Conservation (phyloP, 306 rosid genomes). For the Ceratonia siliqua region DNA sequence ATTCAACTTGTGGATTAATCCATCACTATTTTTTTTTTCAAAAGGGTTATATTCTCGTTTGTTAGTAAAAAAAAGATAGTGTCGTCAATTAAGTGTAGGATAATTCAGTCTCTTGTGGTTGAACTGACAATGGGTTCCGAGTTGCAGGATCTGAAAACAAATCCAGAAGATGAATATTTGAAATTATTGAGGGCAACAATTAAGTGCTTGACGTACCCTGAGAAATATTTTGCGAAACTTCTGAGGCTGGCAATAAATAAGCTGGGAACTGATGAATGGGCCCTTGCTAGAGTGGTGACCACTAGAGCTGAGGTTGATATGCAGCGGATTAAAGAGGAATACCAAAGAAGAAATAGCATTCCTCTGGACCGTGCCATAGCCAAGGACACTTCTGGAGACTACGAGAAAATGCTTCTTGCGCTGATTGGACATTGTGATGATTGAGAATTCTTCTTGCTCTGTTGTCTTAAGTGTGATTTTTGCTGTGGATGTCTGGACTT, state of each 20-base stretch:
- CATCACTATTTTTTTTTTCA: background rate
- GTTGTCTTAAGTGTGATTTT: slow-evolving; percentile 12
- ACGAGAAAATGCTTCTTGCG: slow-evolving; percentile 68
- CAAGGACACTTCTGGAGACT: slow-evolving; percentile 78
- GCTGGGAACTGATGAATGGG: slow-evolving; percentile 83
- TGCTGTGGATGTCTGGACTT: slow-evolving; percentile 18
- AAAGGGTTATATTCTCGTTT: background rate
- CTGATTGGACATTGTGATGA: slow-evolving; percentile 60
- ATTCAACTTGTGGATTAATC: background rate
- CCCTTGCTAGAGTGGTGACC: slow-evolving; percentile 76
- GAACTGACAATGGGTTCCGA: slow-evolving; percentile 32
- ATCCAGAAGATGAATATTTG: slow-evolving; percentile 65
- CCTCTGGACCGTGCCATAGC: slow-evolving; percentile 65
- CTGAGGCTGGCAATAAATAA: slow-evolving; percentile 67
- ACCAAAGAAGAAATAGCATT: slow-evolving; percentile 72
- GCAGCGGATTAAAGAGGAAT: slow-evolving; percentile 74
- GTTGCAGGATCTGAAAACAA: slow-evolving; percentile 78
- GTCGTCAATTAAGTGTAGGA: background rate
- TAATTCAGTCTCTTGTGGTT: background rate
- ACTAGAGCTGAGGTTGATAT: slow-evolving; percentile 88
- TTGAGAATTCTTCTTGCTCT: slow-evolving; percentile 39
- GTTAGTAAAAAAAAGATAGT: background rate
- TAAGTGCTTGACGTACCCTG: slow-evolving; percentile 70
- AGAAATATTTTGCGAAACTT: slow-evolving; percentile 70
- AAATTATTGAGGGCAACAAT: slow-evolving; percentile 63